Conservation (phyloP, 495 filamentous ascomycete species). For the Penicillium bialowiezense region DNA sequence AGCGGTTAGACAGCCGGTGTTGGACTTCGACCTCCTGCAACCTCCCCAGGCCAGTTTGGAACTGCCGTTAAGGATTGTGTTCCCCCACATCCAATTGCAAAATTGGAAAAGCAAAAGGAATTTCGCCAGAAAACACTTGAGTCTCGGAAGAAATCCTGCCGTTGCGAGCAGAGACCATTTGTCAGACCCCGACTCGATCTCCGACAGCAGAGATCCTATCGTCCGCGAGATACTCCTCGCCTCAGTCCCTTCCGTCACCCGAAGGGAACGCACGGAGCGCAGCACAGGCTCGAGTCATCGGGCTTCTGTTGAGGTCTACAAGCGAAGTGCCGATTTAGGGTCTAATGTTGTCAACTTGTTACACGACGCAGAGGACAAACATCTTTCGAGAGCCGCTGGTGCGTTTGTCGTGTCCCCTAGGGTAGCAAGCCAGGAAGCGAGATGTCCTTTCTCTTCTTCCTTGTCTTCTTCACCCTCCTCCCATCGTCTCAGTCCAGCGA, state of each 20-base stretch:
- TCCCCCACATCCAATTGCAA: slow-evolving; percentile 18
- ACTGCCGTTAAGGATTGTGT: slow-evolving; percentile 30
- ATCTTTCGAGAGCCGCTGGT: slow-evolving; percentile 38
- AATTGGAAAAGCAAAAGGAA: slow-evolving; percentile 6
- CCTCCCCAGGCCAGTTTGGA: slow-evolving; percentile 29
- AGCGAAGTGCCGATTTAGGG: slow-evolving; percentile 22
- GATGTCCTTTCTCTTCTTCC: slow-evolving; percentile 8
- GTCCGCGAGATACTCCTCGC: neutral
- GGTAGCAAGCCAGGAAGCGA: slow-evolving; percentile 5
- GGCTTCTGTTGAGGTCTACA: slow-evolving; percentile 27
- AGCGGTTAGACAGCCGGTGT: slow-evolving; percentile 13
- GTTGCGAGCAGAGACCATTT: neutral
- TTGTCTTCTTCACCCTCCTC: slow-evolving; percentile 4
- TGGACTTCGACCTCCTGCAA: slow-evolving; percentile 17
- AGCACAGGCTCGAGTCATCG: slow-evolving; percentile 21
- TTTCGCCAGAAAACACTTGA: neutral
- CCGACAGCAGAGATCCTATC: neutral
- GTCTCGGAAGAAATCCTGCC: neutral
- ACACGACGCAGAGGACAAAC: slow-evolving; percentile 39
- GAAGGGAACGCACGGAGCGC: slow-evolving; percentile 8
- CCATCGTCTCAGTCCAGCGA: slow-evolving; percentile 4
- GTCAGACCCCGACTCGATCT: neutral
- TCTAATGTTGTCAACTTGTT: slow-evolving; percentile 38
- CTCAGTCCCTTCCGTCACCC: slow-evolving; percentile 2
- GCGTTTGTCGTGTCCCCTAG: slow-evolving; percentile 21